Evolutionary conservation across 345 rosid species (phyloP).

Genomic region (Lepidium africanum): DNA sequence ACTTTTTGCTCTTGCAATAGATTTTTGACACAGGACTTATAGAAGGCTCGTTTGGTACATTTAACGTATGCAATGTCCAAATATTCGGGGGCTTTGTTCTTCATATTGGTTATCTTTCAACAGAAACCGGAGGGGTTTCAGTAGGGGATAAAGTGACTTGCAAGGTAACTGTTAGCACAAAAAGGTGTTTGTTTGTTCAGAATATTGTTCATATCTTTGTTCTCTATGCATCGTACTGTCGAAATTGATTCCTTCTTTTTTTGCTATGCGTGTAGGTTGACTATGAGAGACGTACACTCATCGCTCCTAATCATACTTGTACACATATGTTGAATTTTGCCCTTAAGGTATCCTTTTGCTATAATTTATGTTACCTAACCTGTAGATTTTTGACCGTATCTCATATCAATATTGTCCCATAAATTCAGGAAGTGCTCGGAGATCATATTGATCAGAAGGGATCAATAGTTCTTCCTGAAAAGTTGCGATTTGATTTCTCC

Average conservation of each 20-base stretch:
- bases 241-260: background rate
- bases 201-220: background rate
- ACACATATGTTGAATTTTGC: slow-evolving; percentile 98
- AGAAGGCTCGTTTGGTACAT: slow-evolving; percentile 71
- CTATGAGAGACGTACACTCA: slow-evolving; percentile 75
- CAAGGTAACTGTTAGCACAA: slow-evolving; percentile 45
- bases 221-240: background rate
- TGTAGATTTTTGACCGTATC: background rate
- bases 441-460: slow-evolving; percentile 97
- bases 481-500: slow-evolving; percentile 92
- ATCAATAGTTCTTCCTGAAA: slow-evolving; percentile 95
- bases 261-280: slow-evolving; percentile 56
- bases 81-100: slow-evolving; percentile 86
- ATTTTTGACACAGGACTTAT: slow-evolving; percentile 75
- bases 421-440: slow-evolving; percentile 81
- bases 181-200: background rate
- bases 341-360: slow-evolving; percentile 51
- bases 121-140: slow-evolving; percentile 35
- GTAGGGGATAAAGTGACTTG: slow-evolving; percentile 72
- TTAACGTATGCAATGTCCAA: slow-evolving; percentile 79
- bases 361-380: background rate
- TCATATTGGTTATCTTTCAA: slow-evolving; percentile 66
- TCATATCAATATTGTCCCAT: background rate
- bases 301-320: slow-evolving; percentile 96
- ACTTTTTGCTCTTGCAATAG: slow-evolving; percentile 36